These are phyloP conservation scores for Colletotrichum lentis DNA, from an alignment of 2,329 filamentous ascomycete species.

Conservation along the genomic window DNA sequence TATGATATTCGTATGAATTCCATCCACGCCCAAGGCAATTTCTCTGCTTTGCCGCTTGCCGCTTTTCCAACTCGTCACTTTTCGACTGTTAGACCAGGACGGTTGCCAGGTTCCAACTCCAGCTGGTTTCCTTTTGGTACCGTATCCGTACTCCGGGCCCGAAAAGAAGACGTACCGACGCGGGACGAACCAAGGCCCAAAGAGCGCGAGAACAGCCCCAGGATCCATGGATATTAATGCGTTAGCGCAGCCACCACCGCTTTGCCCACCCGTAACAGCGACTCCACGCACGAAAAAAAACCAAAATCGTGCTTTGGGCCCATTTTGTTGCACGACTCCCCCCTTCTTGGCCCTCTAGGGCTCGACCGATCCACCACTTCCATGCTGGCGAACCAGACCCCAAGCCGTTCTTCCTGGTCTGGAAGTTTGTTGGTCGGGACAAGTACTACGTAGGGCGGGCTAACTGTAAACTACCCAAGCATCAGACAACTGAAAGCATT, in stretches of 20 bases:
- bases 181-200: conserved; percentile 21
- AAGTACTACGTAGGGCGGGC: conserved; percentile 18
- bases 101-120: not conserved
- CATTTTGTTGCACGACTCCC: not conserved
- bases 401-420: conserved; percentile 16
- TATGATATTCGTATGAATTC: not conserved
- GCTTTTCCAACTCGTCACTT: conserved; percentile 8
- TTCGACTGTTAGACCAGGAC: conserved; percentile 10
- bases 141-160: conserved; percentile 19
- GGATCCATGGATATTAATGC: conserved; percentile 11
- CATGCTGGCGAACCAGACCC: conserved; percentile 9
- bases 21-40: conserved; percentile 2
- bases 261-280: not conserved
- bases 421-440: not conserved
- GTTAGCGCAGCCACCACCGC: conserved; percentile 12
- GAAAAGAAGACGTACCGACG: conserved; percentile 21
- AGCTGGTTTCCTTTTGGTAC: conserved; percentile 13
- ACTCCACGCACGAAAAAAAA: not conserved
- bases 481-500: conserved; percentile 10
- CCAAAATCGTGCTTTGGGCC: conserved; percentile 7
- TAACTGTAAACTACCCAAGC: conserved; percentile 10
- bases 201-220: conserved; percentile 19
- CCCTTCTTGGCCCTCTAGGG: conserved; percentile 18
- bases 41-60: not conserved
- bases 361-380: conserved; percentile 20